These are phyloP conservation scores for Aspergillus homomorphus DNA, from an alignment of 495 filamentous ascomycete genomes.

Conservation along the genomic window DNA sequence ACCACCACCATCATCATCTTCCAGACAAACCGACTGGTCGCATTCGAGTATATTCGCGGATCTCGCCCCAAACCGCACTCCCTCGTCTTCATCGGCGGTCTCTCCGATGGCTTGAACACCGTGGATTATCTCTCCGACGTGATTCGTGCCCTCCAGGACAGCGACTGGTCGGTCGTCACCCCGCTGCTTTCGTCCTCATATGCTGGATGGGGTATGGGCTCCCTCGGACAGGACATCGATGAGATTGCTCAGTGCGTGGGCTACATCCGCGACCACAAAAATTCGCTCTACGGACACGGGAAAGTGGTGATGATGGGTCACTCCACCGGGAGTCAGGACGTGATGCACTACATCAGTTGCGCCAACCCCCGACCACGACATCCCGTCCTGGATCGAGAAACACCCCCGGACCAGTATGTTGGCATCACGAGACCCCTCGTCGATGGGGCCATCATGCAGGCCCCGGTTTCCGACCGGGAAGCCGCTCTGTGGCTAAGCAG, in stretches of 20 bases:
- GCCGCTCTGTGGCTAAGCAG: slow-evolving; percentile 41
- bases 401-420: neutral
- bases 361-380: slow-evolving; percentile 4
- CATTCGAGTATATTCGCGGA: slow-evolving; percentile 3
- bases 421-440: slow-evolving; percentile 37
- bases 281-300: slow-evolving; percentile 21
- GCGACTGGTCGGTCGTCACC: slow-evolving; percentile 55
- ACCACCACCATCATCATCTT: neutral
- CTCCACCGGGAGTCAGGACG: slow-evolving; percentile 13
- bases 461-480: slow-evolving; percentile 70
- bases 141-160: slow-evolving; percentile 47
- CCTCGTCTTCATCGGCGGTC: slow-evolving; percentile 51
- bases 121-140: slow-evolving; percentile 52
- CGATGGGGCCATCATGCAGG: slow-evolving; percentile 76
- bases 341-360: slow-evolving; percentile 6
- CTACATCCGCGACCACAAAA: slow-evolving; percentile 53
- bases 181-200: slow-evolving; percentile 59
- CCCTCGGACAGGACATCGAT: slow-evolving; percentile 60
- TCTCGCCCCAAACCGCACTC: slow-evolving; percentile 7
- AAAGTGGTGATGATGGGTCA: slow-evolving; percentile 28
- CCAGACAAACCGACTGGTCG: slow-evolving; percentile 34
- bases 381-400: neutral
- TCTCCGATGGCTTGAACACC: slow-evolving; percentile 70
- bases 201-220: slow-evolving; percentile 64
- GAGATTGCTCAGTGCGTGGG: slow-evolving; percentile 64